Evolutionary conservation across 2,329 filamentous ascomycete species (phyloP), one percentile per base, ranked within the genome.

Genomic region (Fusarium sp.): DNA sequence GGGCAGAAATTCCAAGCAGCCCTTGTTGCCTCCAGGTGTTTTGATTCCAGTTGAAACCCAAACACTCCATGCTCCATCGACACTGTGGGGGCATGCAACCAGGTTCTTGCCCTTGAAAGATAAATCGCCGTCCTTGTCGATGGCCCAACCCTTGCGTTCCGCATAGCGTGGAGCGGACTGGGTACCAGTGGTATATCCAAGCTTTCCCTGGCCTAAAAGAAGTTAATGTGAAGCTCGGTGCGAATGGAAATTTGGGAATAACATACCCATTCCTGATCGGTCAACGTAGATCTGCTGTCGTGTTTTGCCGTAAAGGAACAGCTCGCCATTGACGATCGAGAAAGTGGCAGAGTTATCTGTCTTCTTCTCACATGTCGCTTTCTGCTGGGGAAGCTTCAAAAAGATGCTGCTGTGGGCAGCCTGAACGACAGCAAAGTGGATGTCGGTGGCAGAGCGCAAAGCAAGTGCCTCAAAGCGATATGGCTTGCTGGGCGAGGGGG

Each of bases 81-180:
- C 25, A 88, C 89, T 68, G 88, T 76, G 77, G 90, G 84, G 68
- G n/a, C 50, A 54, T 7, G 50, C 50, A 31, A 31, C 13, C 25
- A 54, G 13, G 27, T 22, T 31, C n/a, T 82, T 71, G 56, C 84
- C 85, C 42, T 81, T 79, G 72, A 90, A 87, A 57, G 79, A 80
- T 42, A 91, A 82, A 76, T 87, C 77, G 71, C 80, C 81, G 69
- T 76, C 69, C 36, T 78, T 76, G 74, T 86, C 83, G 63, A 90
- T 66, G 20, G 79, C 69, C 83, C 87, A 91, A 66, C 84, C 84
- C 45, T 81, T 82, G 58, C 82, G 81, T 82, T 90, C 86, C 31
- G 71, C 79, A 79, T 87, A 84, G 50, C 74, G 76, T 31, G 84
- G 82, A 1, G 80, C 65, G 9, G 58, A 74, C 85, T 73, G 36